phyloP scores from a whole-genome alignment of 441 rosid genomes.

The Rhodomyrtus psidioides region DNA sequence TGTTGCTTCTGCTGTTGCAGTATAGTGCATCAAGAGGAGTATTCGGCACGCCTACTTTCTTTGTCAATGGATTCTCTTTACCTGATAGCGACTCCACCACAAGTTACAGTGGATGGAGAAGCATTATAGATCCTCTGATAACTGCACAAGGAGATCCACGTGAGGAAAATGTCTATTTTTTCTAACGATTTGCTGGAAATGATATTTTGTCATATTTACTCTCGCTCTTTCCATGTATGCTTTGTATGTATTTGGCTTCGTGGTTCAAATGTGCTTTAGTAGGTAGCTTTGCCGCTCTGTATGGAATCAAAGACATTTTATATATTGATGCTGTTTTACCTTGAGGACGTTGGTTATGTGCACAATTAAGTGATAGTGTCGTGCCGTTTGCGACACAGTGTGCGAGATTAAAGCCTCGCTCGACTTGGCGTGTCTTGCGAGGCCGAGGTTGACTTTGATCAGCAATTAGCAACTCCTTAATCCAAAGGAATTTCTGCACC shows the following conservation, averaged over 20 bases:
- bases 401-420: background rate
- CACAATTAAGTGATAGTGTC: background rate
- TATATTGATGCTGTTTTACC: background rate
- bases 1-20: conserved; percentile 23
- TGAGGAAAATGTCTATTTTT: conserved; percentile 14
- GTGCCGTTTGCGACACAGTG: background rate
- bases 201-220: background rate
- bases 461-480: background rate
- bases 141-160: conserved; percentile 7
- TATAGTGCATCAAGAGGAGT: conserved; percentile 69
- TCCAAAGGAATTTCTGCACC: background rate
- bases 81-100: conserved; percentile 49
- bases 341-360: background rate
- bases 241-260: background rate
- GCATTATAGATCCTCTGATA: conserved; percentile 52
- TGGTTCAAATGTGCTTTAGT: background rate
- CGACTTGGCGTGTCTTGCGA: background rate
- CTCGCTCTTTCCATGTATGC: background rate
- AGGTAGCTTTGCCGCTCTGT: background rate
- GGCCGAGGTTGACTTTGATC: background rate
- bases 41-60: conserved; percentile 62
- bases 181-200: conserved; percentile 6
- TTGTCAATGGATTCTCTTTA: conserved; percentile 62
- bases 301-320: background rate
- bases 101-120: conserved; percentile 51